phyloP scores from a whole-genome alignment of 192 early-diverging fungal genomes.

The Coemansia sp. region DNA sequence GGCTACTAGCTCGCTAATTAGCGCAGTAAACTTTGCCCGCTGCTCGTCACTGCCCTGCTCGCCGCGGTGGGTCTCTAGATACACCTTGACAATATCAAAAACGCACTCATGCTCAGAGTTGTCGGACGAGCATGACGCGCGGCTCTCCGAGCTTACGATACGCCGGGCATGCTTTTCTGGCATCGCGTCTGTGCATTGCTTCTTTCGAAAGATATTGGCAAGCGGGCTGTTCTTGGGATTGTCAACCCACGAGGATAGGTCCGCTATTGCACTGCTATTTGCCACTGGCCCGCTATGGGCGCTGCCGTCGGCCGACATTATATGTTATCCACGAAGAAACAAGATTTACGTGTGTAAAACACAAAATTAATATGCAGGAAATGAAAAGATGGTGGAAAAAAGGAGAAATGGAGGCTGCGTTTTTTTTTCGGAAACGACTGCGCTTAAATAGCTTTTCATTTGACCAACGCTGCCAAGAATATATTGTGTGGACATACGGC shows the following conservation, averaged over 20 bases:
- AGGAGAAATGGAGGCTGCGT: too few relatives aligned
- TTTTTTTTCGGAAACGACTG: too few relatives aligned
- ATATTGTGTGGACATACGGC: too few relatives aligned
- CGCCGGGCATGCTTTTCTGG: slow-evolving; percentile 6
- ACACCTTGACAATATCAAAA: slow-evolving; percentile 8
- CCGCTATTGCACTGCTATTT: slow-evolving; percentile 27
- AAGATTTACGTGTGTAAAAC: not conserved
- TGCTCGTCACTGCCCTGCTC: slow-evolving; percentile 11
- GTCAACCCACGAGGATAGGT: slow-evolving; percentile 10
- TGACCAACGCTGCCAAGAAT: too few relatives aligned
- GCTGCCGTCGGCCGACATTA: not conserved
- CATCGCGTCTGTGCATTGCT: not conserved
- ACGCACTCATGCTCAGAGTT: slow-evolving; percentile 2
- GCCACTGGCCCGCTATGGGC: not conserved
- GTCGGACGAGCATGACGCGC: not conserved
- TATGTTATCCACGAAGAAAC: not conserved
- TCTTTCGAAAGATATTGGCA: slow-evolving; percentile 3
- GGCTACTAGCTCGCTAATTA: not conserved
- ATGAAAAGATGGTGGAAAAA: too few relatives aligned
- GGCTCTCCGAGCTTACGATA: not conserved
- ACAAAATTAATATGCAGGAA: not conserved
- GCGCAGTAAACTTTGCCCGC: not conserved
- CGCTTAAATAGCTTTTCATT: too few relatives aligned
- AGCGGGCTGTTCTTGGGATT: slow-evolving; percentile 9
- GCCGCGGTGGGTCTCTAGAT: slow-evolving; percentile 4